Evolutionary conservation across 495 filamentous ascomycete species (phyloP), one percentile per base, ranked within the genome.

Genomic region (Aspergillus avenaceus): DNA sequence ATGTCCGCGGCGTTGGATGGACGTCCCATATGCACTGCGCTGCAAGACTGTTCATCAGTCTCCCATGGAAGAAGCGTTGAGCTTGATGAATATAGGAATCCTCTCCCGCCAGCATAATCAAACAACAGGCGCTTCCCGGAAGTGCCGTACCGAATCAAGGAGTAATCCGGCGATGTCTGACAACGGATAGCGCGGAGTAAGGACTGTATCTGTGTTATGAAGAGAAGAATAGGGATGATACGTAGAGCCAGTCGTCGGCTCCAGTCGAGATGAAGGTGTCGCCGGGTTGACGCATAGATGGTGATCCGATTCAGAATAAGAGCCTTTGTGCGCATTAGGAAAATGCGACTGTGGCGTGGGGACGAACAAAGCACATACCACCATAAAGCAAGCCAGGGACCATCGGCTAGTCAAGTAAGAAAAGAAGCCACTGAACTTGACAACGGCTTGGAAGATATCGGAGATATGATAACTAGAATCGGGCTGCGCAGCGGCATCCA

Each of bases 321-420:
- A 42, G 90, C 88, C 81, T 81, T 49, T n/a, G 40, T n/a, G 14
- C 8, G n/a, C 8, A 36, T 67, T 41, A 63, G 60, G 32, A 25
- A 38, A 23, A 19, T 37, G 25, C 14, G 23, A n/a, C 18, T 23
- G n/a, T n/a, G n/a, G n/a, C n/a, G n/a, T n/a, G n/a, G n/a, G n/a
- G n/a, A n/a, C n/a, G n/a, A n/a, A n/a, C n/a, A n/a, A n/a, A n/a
- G n/a, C n/a, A n/a, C 70, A 63, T 58, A 86, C 84, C 66, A 90
- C 86, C 32, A 84, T 77, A 47, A 98, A 81, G 63, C 90, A 96
- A 43, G 81, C 79, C 42, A 98, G 69, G 4, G 93, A 91, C 95
- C 95, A 98, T 53, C 88, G 88, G 64, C 91, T 95, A 0, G 91
- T 96, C 32, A 92, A 72, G 63, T 97, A 98, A 37, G 83, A 85